These are phyloP conservation scores for Zea luxurians DNA, from an alignment of 176 grass and related monocot species.

Conservation along the genomic window DNA sequence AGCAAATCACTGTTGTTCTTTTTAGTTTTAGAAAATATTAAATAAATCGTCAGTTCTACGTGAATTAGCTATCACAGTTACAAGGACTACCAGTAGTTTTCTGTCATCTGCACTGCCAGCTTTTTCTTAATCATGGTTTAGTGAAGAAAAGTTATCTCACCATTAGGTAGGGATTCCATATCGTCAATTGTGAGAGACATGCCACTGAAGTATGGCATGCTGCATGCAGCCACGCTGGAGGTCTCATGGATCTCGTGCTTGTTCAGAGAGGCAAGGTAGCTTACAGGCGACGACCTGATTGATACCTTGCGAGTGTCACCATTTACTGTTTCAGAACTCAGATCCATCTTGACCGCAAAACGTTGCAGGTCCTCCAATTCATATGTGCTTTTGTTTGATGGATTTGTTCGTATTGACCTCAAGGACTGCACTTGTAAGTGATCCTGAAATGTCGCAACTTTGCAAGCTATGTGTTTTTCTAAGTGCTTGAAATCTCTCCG, in stretches of 20 bases:
- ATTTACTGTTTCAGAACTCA: constrained; percentile 38
- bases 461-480: constrained; percentile 68
- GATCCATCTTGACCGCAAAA: constrained; percentile 29
- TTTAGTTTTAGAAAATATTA: not conserved
- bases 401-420: constrained; percentile 42
- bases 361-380: constrained; percentile 43
- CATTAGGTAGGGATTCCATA: constrained; percentile 38
- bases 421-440: constrained; percentile 37
- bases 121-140: not conserved
- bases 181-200: constrained; percentile 31
- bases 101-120: not conserved
- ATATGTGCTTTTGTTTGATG: constrained; percentile 40
- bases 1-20: not conserved
- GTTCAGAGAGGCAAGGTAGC: constrained; percentile 50
- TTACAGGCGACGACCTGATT: constrained; percentile 45
- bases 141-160: constrained; percentile 41
- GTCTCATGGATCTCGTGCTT: constrained; percentile 36
- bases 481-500: constrained; percentile 62
- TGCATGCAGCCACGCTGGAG: constrained; percentile 28
- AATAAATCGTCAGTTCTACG: not conserved
- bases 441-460: constrained; percentile 59
- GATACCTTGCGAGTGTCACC: constrained; percentile 23
- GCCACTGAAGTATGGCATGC: constrained; percentile 37
- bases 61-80: not conserved
- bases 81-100: constrained; percentile 10